Base-by-base conservation (phyloP, 805 yeast genomes). In the Candida schatavii region DNA sequence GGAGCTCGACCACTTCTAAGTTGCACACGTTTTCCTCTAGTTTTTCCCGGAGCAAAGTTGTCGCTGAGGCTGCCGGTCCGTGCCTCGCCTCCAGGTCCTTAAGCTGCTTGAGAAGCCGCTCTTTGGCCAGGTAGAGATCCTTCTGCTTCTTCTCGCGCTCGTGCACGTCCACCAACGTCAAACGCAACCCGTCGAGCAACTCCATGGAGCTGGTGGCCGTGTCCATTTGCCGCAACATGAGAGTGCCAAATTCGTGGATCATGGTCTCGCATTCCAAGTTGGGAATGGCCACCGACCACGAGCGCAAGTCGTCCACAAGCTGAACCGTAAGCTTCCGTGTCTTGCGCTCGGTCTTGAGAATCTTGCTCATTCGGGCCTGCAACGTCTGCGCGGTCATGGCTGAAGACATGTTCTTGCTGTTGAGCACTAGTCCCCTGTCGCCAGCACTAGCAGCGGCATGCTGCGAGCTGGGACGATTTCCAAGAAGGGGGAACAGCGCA, bases 1-100 rank as follows among this genome's bases (percentile, higher is more conserved):
- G 85, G 23, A 67, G 73, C 44, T 75, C 75, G 5, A 77, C 75
- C 18, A 79, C 74, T 41, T 70, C 77, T n/a, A 76, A 62, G 28
- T 77, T 70, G 45, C 72, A 68, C 33, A 68, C 66, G 42, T 72
- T 59, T 46, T 75, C 80, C 52, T 80, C 85, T 26, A 80, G 53
- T 40, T 68, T 65, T 50, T 80, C 86, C 43, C 63, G 65, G 1
- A 74, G 57, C 15, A 77, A 54, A 13, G 70, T 57, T 0, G 78
- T 67, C 5, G 56, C 58, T 14, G 73, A 68, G 22, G 74, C 68
- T 37, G 70, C 59, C 2, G 59, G 72, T 3, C 82, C 83, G 45
- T 48, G 54, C 46, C 68, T 72, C 31, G 70, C 59, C 44, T 75
- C 80, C 33, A 64, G 63, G 1, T 68, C 72, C 41, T 71, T 66